Conservation (phyloP, 2,329 filamentous ascomycete genomes). For the Elsinoe batatas region DNA sequence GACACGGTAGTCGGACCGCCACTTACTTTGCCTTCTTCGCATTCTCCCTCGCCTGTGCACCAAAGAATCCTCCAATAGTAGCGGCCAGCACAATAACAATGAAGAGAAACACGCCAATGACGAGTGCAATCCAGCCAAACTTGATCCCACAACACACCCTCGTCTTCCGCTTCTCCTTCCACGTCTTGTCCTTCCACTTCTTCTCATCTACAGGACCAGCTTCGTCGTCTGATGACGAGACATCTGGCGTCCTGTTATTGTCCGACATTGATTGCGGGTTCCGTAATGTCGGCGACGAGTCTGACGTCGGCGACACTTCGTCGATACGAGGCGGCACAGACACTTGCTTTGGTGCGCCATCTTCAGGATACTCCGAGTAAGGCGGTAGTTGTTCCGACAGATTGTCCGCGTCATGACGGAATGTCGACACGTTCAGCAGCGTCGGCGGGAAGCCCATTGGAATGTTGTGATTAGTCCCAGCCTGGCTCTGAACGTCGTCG, state of each 20-base stretch:
- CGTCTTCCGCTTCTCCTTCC: conserved; percentile 31
- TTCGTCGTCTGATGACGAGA: conserved; percentile 15
- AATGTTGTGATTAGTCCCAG: conserved; percentile 34
- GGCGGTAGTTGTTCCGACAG: conserved; percentile 82
- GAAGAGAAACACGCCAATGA: conserved; percentile 22
- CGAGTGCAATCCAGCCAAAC: conserved; percentile 27
- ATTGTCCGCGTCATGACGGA: conserved; percentile 11
- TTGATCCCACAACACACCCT: conserved; percentile 27
- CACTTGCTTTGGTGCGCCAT: conserved; percentile 35
- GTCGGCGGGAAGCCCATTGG: conserved; percentile 60
- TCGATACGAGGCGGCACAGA: conserved; percentile 7
- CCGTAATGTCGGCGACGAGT: conserved; percentile 20
- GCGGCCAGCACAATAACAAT: conserved; percentile 26
- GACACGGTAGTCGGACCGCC: background rate
- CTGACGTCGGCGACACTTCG: conserved; percentile 15
- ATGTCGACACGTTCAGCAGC: background rate
- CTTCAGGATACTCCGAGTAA: conserved; percentile 81
- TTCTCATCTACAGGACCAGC: conserved; percentile 16
- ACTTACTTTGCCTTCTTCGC: conserved; percentile 10
- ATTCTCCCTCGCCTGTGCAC: conserved; percentile 18
- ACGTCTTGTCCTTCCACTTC: conserved; percentile 29
- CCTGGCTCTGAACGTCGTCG: conserved; percentile 40
- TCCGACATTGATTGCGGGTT: conserved; percentile 28
- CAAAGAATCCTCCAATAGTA: conserved; percentile 27
- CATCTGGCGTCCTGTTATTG: conserved; percentile 12